These are phyloP conservation scores for Alternaria sp. DNA, from an alignment of 2,329 filamentous ascomycete genomes.

Conservation along the genomic window DNA sequence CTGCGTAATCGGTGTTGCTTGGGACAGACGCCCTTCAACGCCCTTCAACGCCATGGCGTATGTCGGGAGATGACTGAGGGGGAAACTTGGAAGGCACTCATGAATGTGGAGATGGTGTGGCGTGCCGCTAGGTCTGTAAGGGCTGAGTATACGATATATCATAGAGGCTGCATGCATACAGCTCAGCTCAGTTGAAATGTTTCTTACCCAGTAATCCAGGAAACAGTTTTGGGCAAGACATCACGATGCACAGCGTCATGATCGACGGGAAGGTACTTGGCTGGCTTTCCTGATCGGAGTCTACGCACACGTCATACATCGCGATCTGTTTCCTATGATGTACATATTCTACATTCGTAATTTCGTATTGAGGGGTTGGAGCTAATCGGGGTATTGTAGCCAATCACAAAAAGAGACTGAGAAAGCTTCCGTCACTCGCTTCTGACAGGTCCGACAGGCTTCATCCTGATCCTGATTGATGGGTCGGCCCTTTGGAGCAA, in stretches of 20 bases:
- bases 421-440: neutral
- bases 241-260: slow-evolving; percentile 2
- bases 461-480: neutral
- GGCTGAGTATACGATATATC: too few relatives aligned
- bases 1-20: neutral
- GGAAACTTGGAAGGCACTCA: too few relatives aligned
- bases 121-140: too few relatives aligned
- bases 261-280: neutral
- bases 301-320: slow-evolving; percentile 1
- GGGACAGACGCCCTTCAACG: neutral
- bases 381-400: neutral
- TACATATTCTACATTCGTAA: neutral
- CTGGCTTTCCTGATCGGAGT: neutral
- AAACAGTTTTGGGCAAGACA: too few relatives aligned
- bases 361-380: neutral
- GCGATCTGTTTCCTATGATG: neutral
- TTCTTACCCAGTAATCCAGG: too few relatives aligned
- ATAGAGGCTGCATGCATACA: too few relatives aligned
- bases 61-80: too few relatives aligned
- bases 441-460: neutral
- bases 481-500: neutral
- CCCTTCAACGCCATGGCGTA: neutral
- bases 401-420: neutral
- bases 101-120: too few relatives aligned
- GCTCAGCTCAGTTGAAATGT: too few relatives aligned